phyloP scores from a whole-genome alignment of 495 filamentous ascomycete species.

The Penicillium pulvis region DNA sequence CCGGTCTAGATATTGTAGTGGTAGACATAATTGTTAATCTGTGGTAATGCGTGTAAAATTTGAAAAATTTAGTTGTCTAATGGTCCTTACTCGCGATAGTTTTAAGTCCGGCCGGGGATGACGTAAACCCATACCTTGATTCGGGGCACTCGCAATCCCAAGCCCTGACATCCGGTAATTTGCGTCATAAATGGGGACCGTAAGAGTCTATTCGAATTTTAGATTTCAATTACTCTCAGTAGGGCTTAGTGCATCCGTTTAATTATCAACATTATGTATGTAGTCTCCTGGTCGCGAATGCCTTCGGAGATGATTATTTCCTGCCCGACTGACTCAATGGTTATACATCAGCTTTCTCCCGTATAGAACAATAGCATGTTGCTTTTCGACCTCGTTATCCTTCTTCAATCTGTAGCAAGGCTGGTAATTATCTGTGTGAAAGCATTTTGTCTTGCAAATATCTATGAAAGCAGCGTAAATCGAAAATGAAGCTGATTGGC shows the following conservation, averaged over 20 bases:
- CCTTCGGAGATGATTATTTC: not conserved
- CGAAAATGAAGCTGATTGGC: not conserved
- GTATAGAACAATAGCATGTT: not conserved
- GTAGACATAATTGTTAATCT: not conserved
- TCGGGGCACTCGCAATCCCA: not conserved
- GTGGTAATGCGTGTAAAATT: not conserved
- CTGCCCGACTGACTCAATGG: not conserved
- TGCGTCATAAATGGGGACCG: not conserved
- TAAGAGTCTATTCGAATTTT: not conserved
- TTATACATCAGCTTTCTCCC: not conserved
- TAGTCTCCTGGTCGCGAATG: not conserved
- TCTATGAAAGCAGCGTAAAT: not conserved
- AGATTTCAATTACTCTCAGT: not conserved
- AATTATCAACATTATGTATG: not conserved
- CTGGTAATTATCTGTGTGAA: not conserved
- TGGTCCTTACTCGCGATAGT: not conserved
- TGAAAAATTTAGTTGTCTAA: not conserved
- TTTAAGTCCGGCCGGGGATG: not conserved
- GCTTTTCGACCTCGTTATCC: not conserved
- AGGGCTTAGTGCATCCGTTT: not conserved
- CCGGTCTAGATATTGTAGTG: not conserved
- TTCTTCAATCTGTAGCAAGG: not conserved
- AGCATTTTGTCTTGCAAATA: not conserved
- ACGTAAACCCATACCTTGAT: conserved; percentile 1
- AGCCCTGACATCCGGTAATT: not conserved